phyloP scores from a whole-genome alignment of 2,329 filamentous ascomycete genomes.

The Tolypocladium amazonense region DNA sequence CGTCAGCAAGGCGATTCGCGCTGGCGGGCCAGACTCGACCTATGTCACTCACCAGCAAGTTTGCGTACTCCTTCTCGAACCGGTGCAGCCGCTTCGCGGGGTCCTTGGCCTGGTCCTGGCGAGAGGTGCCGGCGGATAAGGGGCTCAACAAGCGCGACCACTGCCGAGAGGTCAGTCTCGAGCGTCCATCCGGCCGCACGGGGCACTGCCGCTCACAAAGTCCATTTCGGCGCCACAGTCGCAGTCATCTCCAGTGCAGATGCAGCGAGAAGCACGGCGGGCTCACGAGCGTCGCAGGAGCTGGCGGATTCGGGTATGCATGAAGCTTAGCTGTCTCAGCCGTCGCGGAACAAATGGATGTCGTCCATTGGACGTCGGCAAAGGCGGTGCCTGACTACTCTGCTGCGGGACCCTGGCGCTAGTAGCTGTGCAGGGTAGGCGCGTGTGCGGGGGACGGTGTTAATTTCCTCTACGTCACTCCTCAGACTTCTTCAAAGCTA shows the following conservation, averaged over 20 bases:
- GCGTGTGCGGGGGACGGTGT: background rate
- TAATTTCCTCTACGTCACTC: background rate
- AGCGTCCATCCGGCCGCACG: background rate
- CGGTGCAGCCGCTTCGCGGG: conserved; percentile 53
- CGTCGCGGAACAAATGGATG: background rate
- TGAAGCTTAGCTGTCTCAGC: background rate
- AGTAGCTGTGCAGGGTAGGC: background rate
- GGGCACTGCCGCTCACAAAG: background rate
- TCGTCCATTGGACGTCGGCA: background rate
- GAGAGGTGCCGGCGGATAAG: conserved; percentile 43
- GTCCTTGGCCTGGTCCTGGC: conserved; percentile 51
- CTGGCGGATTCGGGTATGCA: background rate
- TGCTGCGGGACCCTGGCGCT: background rate
- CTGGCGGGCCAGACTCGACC: background rate
- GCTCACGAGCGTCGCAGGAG: background rate
- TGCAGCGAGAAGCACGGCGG: background rate
- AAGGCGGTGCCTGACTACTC: background rate
- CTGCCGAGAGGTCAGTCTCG: conserved; percentile 21
- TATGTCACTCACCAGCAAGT: conserved; percentile 40
- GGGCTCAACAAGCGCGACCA: conserved; percentile 60
- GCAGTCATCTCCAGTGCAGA: conserved; percentile 27
- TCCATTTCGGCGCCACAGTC: conserved; percentile 18
- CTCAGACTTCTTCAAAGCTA: background rate
- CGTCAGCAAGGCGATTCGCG: background rate
- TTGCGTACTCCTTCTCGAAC: conserved; percentile 56